Percentiles rank a stretch among this genome's conserved stretches.
Evolutionary conservation across 371 early-diverging fungal genomes (phyloP).

Genomic region (Apophysomyces elegans): DNA sequence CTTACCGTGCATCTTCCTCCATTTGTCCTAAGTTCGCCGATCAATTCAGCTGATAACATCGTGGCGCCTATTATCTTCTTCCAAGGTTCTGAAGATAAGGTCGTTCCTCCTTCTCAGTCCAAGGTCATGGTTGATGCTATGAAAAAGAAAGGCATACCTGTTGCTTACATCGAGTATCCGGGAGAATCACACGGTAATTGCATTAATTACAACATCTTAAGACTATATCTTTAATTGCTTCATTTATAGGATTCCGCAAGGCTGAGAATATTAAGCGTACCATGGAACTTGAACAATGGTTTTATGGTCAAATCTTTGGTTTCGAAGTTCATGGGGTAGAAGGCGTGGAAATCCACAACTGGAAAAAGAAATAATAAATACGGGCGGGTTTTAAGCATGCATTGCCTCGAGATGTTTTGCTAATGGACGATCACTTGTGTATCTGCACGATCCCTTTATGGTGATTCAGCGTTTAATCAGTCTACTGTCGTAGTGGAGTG

Average conservation of each 20-base stretch:
- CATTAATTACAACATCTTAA: not conserved
- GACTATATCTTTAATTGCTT: not conserved
- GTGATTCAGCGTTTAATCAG: too few species aligned
- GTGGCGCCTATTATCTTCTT: slow-evolving; percentile 72
- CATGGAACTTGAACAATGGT: slow-evolving; percentile 55
- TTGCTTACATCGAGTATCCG: slow-evolving; percentile 70
- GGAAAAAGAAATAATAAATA: not conserved
- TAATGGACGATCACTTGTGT: too few species aligned
- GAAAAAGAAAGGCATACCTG: slow-evolving; percentile 60
- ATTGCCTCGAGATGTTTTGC: too few species aligned
- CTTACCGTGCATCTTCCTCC: too few species aligned
- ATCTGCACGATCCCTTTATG: too few species aligned
- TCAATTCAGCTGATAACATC: slow-evolving; percentile 62
- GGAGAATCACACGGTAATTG: slow-evolving; percentile 72
- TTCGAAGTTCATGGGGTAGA: slow-evolving; percentile 51
- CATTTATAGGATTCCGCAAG: slow-evolving; percentile 37
- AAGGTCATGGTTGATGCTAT: slow-evolving; percentile 73
- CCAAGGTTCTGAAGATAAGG: slow-evolving; percentile 79
- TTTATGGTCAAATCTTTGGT: slow-evolving; percentile 55
- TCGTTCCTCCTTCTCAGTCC: slow-evolving; percentile 80
- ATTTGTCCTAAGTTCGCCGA: slow-evolving; percentile 46
- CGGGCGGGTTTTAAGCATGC: too few species aligned
- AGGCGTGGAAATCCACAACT: slow-evolving; percentile 48
- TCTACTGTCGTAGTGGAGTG: too few species aligned
- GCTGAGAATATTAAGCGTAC: slow-evolving; percentile 57